phyloP scores from a whole-genome alignment of 73 alveolate species.

The Uronychia setigera region DNA sequence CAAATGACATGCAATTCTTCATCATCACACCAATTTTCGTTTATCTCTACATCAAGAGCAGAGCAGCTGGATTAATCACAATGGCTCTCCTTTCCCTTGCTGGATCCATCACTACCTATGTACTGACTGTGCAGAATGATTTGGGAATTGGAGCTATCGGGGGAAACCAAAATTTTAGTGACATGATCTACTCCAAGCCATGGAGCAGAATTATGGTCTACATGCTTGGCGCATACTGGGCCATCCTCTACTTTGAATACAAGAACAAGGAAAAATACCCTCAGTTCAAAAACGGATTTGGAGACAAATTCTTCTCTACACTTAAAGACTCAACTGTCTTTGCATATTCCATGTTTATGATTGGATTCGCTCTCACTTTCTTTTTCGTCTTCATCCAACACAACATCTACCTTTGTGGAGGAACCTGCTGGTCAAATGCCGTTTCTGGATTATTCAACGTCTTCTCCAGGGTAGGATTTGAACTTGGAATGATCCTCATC shows the following conservation, averaged over 20 bases:
- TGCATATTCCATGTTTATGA: conserved; percentile 5
- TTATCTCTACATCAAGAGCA: conserved; percentile 2
- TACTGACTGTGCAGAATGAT: conserved; percentile 1
- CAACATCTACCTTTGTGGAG: conserved; percentile 12
- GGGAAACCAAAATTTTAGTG: neutral
- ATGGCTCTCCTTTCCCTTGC: neutral
- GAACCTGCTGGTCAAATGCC: conserved; percentile 13
- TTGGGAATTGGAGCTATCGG: conserved; percentile 6
- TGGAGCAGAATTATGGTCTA: conserved; percentile 32
- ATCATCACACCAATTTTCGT: conserved; percentile 28
- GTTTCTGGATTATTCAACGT: conserved; percentile 12
- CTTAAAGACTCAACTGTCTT: conserved; percentile 5
- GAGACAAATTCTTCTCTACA: neutral
- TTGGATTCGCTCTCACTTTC: conserved; percentile 17
- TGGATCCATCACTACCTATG: neutral
- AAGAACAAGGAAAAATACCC: conserved; percentile 26
- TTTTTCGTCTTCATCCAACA: conserved; percentile 47
- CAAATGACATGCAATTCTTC: conserved; percentile 60
- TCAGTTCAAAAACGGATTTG: neutral
- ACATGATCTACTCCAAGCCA: conserved; percentile 24
- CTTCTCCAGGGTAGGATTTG: conserved; percentile 32
- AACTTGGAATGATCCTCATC: conserved; percentile 24
- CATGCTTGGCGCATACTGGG: conserved; percentile 19
- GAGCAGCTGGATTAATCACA: conserved; percentile 4
- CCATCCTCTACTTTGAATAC: conserved; percentile 27